These are phyloP conservation scores for Penicillium cataractarum DNA, from an alignment of 495 filamentous ascomycete genomes.

Conservation along the genomic window DNA sequence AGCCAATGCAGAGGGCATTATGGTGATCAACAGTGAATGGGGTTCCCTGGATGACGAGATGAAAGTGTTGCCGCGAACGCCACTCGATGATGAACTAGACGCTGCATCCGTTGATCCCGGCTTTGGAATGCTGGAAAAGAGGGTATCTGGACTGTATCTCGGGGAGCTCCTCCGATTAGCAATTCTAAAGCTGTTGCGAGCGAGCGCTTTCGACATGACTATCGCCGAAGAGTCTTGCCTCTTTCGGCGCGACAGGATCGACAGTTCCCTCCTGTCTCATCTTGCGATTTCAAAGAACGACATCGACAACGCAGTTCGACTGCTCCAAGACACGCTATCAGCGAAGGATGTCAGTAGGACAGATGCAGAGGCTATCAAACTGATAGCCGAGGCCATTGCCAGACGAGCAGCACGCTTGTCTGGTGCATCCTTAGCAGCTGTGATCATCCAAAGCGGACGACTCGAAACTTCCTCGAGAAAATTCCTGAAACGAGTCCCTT, in stretches of 20 bases:
- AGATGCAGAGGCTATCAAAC: conserved; percentile 17
- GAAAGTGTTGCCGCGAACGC: conserved; percentile 19
- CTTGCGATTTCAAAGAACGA: not conserved
- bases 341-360: not conserved
- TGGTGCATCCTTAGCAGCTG: conserved; percentile 24
- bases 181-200: conserved; percentile 3
- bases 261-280: not conserved
- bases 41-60: conserved; percentile 32
- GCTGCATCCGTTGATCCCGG: not conserved
- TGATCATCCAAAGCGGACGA: conserved; percentile 27
- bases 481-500: not conserved
- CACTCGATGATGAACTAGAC: conserved; percentile 1
- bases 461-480: not conserved
- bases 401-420: conserved; percentile 29
- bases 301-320: not conserved
- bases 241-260: not conserved
- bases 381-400: conserved; percentile 22
- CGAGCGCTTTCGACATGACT: not conserved
- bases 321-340: not conserved
- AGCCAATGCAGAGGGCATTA: conserved; percentile 8
- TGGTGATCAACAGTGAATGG: conserved; percentile 38
- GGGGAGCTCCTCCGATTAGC: conserved; percentile 9
- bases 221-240: not conserved
- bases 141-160: conserved; percentile 6
- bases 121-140: not conserved